Base-by-base conservation (phyloP, 1,284 basidiomycete species). In the Rugosomyces carneus region DNA sequence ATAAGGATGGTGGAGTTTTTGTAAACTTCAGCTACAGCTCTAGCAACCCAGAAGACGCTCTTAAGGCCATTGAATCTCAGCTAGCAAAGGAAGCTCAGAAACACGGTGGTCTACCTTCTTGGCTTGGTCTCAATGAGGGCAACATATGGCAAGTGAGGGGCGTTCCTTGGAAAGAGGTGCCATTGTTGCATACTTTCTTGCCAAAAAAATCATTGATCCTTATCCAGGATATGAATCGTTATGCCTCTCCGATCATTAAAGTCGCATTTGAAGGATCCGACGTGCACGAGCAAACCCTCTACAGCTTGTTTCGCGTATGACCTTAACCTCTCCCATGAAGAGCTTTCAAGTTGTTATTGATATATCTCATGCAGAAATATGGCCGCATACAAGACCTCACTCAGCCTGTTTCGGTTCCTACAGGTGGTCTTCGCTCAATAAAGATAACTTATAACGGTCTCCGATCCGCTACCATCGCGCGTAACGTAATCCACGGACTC, bases 241-340 rank as follows among this genome's bases (percentile, higher is more conserved):
- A 82, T 61, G 82, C 90, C 0, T 86, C 88, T 5, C 67, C 72
- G 1, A 72, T 84, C 11, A 58, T 96, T 36, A 80, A 79, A 49
- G 76, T 94, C n/a, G 69, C 80, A 6, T 95, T 93, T 57, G 87
- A 94, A 24, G 93, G 93, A 0, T 83, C 89, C 1, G 91, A 94
- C 57, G 68, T 93, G 2, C 73, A 76, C 21, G 89, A 94, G 60
- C 89, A 94, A 62, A 62, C 72, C 1, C 65, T 92, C 0, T 92
- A 88, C 57, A 65, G 78, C 27, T 62, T 87, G 15, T 75, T 89
- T 45, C 75, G 89, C 41, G 86, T 87, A 65, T 52, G 77, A 29
- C 40, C 18, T 39, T 39, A 34, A 20, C 43, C 31, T 27, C 40
- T 47, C 23, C 42, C 16, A 46, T 40, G 4, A 45, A 10, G 2